Conservation (phyloP, 2,329 filamentous ascomycete species). For the Sclerotinia spermophila region DNA sequence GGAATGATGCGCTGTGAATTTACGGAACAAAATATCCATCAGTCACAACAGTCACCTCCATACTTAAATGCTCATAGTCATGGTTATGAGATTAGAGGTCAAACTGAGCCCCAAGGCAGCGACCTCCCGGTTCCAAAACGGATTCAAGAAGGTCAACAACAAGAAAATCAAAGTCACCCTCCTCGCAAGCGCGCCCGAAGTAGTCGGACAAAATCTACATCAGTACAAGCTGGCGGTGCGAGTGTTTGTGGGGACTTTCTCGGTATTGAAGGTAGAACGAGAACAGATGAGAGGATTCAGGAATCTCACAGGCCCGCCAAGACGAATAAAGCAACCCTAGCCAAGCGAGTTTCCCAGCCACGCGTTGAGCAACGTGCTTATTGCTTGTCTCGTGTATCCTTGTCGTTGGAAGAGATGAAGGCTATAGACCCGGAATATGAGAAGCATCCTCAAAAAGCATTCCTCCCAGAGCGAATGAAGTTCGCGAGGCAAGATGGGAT, state of each 20-base stretch:
- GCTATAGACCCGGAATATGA: not conserved
- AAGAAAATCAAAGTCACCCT: not conserved
- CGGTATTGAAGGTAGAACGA: fast-evolving
- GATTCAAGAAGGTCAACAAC: too few species aligned
- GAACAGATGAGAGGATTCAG: not conserved
- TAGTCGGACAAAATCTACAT: not conserved
- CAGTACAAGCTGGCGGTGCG: not conserved
- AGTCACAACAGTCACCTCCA: too few species aligned
- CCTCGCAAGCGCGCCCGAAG: not conserved
- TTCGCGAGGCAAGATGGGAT: not conserved
- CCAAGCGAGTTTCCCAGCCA: not conserved
- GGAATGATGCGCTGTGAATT: too few species aligned
- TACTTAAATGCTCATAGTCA: too few species aligned
- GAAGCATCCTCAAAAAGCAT: not conserved
- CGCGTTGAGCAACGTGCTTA: not conserved
- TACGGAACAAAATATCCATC: too few species aligned
- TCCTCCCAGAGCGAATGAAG: not conserved
- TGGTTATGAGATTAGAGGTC: too few species aligned
- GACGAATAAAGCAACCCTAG: not conserved
- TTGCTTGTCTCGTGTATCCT: not conserved
- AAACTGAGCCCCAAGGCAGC: too few species aligned
- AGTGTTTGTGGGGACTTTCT: not conserved
- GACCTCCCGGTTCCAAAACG: too few species aligned
- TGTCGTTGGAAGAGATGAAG: not conserved
- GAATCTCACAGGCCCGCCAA: not conserved